Conservation (phyloP, 169 alveolate species). For the Cryptosporidium sp. region DNA sequence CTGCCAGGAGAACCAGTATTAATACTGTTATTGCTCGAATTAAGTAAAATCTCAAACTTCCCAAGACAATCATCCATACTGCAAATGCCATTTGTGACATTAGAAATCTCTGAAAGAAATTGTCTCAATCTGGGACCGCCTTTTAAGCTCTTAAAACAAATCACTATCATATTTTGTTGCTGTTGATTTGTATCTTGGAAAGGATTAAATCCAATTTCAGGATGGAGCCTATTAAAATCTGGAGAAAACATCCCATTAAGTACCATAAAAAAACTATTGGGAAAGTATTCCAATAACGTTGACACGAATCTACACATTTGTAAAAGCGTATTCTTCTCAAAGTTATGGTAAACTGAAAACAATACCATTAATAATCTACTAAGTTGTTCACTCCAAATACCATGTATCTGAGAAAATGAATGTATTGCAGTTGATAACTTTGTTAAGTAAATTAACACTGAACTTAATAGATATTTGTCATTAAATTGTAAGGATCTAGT, state of each 20-base stretch:
- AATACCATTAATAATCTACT: conserved; percentile 2
- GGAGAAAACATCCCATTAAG: conserved; percentile 49
- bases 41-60: conserved; percentile 20
- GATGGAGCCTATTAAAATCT: conserved; percentile 16
- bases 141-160: conserved; percentile 9
- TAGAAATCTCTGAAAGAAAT: conserved; percentile 36
- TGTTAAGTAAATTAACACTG: conserved; percentile 25
- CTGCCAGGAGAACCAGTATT: not conserved
- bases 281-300: conserved; percentile 27
- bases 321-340: conserved; percentile 35
- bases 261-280: conserved; percentile 16
- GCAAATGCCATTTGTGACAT: conserved; percentile 38
- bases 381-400: conserved; percentile 37
- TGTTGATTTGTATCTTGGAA: conserved; percentile 29
- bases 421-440: conserved; percentile 24
- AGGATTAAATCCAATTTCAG: conserved; percentile 46
- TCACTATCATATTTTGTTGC: conserved; percentile 5
- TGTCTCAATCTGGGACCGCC: conserved; percentile 52
- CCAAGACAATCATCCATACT: conserved; percentile 22
- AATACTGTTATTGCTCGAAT: not conserved
- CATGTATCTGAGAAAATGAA: conserved; percentile 7
- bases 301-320: conserved; percentile 43
- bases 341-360: conserved; percentile 22
- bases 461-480: conserved; percentile 30
- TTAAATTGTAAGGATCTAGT: conserved; percentile 37